Percentiles rank a stretch among this genome's conserved stretches.
Evolutionary conservation across 148 eudicot species (phyloP).

Genomic region (Rhododendron williamsianum): DNA sequence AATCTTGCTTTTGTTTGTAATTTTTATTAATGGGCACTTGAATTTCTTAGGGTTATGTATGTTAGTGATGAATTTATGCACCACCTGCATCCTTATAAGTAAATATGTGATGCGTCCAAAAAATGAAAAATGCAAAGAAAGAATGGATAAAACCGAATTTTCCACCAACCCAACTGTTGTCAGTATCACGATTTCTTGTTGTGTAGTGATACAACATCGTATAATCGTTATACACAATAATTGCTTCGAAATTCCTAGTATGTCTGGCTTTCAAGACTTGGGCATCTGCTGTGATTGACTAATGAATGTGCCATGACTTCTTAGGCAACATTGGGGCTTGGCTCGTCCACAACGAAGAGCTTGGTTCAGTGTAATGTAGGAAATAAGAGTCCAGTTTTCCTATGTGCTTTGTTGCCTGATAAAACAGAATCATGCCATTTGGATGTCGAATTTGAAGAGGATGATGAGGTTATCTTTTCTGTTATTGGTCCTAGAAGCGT

Average conservation of each 20-base stretch:
- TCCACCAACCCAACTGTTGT: background rate
- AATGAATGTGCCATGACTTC: conserved; percentile 5
- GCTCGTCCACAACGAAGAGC: conserved; percentile 43
- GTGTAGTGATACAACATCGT: background rate
- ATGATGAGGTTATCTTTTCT: conserved; percentile 70
- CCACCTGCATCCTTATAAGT: background rate
- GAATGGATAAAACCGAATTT: background rate
- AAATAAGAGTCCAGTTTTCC: conserved; percentile 66
- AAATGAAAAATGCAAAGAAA: background rate
- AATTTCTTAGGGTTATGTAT: background rate
- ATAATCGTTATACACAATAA: background rate
- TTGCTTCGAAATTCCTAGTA: background rate
- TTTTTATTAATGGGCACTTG: background rate
- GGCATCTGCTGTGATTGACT: background rate
- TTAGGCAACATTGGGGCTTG: conserved; percentile 78
- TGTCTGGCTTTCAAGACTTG: background rate
- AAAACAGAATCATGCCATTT: conserved; percentile 66
- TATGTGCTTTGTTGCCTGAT: conserved; percentile 71
- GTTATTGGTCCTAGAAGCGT: conserved; percentile 80
- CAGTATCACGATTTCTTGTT: background rate
- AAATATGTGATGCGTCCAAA: background rate
- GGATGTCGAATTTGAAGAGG: conserved; percentile 84
- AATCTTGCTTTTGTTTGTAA: background rate
- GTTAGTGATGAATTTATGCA: background rate
- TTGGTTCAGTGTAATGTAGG: conserved; percentile 86